Evolutionary conservation across 306 rosid species (phyloP).

Genomic region (Erythrophleum fordii): DNA sequence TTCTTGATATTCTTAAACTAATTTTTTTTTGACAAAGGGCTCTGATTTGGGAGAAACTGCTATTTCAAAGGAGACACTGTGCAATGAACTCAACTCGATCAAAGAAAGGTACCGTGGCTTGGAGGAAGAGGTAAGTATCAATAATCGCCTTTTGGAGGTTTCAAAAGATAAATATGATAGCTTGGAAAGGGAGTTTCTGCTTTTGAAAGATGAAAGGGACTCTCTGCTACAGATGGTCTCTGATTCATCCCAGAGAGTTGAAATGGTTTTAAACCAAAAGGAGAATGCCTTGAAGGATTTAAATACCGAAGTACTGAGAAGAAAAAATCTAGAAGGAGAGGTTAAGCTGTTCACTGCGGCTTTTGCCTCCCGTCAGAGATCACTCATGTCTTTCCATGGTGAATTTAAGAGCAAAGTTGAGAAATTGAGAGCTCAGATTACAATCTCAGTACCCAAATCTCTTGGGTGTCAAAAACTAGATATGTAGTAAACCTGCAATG

Average conservation of each 20-base stretch:
- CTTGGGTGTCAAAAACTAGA: slow-evolving; percentile 46
- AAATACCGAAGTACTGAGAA: slow-evolving; percentile 63
- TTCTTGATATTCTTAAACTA: slow-evolving; percentile 46
- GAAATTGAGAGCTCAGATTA: slow-evolving; percentile 53
- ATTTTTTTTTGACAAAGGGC: slow-evolving; percentile 74
- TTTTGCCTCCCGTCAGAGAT: slow-evolving; percentile 69
- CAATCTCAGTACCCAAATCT: slow-evolving; percentile 56
- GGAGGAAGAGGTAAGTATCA: slow-evolving; percentile 48
- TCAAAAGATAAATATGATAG: slow-evolving; percentile 62
- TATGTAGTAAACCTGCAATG: slow-evolving; percentile 32
- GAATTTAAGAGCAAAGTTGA: slow-evolving; percentile 66
- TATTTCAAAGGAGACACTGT: slow-evolving; percentile 52
- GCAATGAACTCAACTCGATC: slow-evolving; percentile 51
- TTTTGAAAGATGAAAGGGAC: slow-evolving; percentile 70
- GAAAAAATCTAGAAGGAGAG: slow-evolving; percentile 78
- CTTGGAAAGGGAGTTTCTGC: slow-evolving; percentile 66
- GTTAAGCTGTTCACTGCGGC: slow-evolving; percentile 69
- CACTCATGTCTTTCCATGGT: slow-evolving; percentile 59
- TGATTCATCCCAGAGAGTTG: slow-evolving; percentile 63
- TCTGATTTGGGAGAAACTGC: slow-evolving; percentile 62
- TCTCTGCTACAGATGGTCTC: slow-evolving; percentile 56
- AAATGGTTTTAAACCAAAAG: slow-evolving; percentile 58
- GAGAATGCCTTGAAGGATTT: slow-evolving; percentile 69
- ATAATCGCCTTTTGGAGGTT: slow-evolving; percentile 56
- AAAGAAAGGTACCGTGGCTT: slow-evolving; percentile 51